phyloP scores from a whole-genome alignment of 2,329 filamentous ascomycete species.

The Hymenoscyphus salicellus region DNA sequence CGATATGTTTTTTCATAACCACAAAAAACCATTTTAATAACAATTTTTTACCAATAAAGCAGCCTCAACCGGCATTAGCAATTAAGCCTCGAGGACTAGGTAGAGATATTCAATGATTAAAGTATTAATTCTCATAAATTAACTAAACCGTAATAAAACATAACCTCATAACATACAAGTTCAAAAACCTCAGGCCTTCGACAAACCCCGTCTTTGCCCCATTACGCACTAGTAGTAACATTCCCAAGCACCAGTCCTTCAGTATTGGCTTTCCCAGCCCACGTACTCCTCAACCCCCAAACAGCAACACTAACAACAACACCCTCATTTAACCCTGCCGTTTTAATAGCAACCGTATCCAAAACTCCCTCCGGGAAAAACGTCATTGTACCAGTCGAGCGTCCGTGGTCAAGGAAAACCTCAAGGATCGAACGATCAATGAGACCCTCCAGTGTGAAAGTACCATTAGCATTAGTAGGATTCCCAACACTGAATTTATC shows the following conservation, averaged over 20 bases:
- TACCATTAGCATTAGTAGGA: slow-evolving; percentile 23
- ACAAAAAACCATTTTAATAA: no score
- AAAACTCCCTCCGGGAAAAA: slow-evolving; percentile 47
- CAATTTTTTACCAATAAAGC: no score
- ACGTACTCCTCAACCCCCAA: slow-evolving; percentile 41
- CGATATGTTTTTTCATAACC: no score
- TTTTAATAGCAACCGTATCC: slow-evolving; percentile 32
- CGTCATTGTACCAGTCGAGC: slow-evolving; percentile 47
- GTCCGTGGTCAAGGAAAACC: slow-evolving; percentile 52
- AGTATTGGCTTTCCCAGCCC: slow-evolving; percentile 27
- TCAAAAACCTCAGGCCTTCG: not conserved
- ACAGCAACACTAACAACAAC: slow-evolving; percentile 33
- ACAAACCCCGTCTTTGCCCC: not conserved
- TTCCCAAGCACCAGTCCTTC: slow-evolving; percentile 30
- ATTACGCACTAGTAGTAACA: slow-evolving; percentile 14
- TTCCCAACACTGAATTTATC: slow-evolving; percentile 46
- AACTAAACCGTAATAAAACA: not conserved
- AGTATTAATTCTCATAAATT: not conserved
- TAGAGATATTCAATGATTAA: not conserved
- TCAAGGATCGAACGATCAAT: slow-evolving; percentile 55
- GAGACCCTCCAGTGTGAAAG: slow-evolving; percentile 43
- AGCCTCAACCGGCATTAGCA: no score
- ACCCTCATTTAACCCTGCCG: slow-evolving; percentile 29
- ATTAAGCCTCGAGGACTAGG: no score
- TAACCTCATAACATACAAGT: not conserved